Conservation (phyloP, 768 basidiomycete species). For the Amylocystis lapponica region DNA sequence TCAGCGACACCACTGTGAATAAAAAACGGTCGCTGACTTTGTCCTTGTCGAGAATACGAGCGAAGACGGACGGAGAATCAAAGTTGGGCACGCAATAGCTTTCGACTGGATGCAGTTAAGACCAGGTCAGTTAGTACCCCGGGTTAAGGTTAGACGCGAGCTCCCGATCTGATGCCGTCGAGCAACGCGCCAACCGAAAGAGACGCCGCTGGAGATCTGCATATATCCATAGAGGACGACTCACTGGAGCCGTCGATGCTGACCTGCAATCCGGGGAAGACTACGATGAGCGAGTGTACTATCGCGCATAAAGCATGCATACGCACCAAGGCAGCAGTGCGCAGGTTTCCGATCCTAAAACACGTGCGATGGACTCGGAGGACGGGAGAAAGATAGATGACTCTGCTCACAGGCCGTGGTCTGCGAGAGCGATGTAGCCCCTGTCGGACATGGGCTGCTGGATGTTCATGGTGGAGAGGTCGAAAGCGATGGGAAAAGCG, state of each 20-base stretch:
- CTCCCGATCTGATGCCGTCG: too few relatives aligned
- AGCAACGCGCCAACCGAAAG: too few relatives aligned
- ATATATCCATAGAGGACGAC: conserved; percentile 21
- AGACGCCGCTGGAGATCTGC: too few relatives aligned
- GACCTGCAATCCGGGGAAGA: conserved; percentile 32
- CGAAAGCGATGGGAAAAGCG: not conserved
- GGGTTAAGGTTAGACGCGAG: conserved; percentile 3
- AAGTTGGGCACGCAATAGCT: conserved; percentile 92
- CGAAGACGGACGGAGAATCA: conserved; percentile 90
- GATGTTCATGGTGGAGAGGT: conserved; percentile 42
- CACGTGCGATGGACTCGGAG: too few relatives aligned
- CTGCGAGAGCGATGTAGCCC: conserved; percentile 70
- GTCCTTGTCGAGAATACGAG: conserved; percentile 81
- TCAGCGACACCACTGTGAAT: too few relatives aligned
- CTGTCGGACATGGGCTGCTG: conserved; percentile 48
- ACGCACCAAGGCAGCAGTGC: conserved; percentile 69
- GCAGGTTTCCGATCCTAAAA: conserved; percentile 78
- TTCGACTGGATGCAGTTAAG: conserved; percentile 50
- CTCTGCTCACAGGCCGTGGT: conserved; percentile 66
- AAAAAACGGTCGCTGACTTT: conserved; percentile 47
- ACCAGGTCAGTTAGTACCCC: not conserved
- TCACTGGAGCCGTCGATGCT: conserved; percentile 79
- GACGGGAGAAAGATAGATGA: conserved; percentile 1
- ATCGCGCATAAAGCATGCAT: not conserved
- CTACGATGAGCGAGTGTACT: not conserved